Evolutionary conservation across 345 rosid species (phyloP).

Genomic region (Zanthoxylum bungeanum): DNA sequence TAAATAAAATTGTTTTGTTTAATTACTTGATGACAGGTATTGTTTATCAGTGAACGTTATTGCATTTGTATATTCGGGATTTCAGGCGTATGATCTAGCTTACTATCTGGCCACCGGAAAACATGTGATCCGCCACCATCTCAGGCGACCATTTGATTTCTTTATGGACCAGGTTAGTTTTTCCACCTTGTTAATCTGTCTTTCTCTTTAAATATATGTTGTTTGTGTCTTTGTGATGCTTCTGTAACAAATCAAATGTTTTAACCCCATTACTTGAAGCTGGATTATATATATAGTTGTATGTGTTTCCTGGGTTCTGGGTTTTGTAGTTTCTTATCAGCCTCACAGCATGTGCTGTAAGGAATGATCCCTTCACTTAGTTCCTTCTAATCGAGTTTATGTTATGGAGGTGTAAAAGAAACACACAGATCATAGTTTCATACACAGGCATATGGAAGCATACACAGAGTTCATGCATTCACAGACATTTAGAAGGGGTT

Average conservation of each 20-base stretch:
- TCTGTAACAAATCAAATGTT: background rate
- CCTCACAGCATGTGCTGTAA: too few species aligned
- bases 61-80: constrained; percentile 66
- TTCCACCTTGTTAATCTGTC: background rate
- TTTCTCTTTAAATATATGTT: background rate
- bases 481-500: background rate
- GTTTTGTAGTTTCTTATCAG: too few species aligned
- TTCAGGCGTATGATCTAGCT: constrained; percentile 67
- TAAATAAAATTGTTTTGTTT: too few species aligned
- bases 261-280: too few species aligned
- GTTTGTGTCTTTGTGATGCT: background rate
- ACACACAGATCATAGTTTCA: too few species aligned
- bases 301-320: too few species aligned
- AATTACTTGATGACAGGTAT: constrained; percentile 48
- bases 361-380: background rate
- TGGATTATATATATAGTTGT: background rate
- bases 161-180: constrained; percentile 87
- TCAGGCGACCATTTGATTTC: constrained; percentile 56
- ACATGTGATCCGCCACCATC: constrained; percentile 49
- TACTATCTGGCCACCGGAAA: constrained; percentile 47
- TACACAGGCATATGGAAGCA: too few species aligned
- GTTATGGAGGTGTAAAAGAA: too few species aligned
- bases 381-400: too few species aligned
- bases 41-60: constrained; percentile 79
- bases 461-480: too few species aligned